Base-by-base conservation (phyloP, 1,139 yeast species). In the Magnusiomyces clavatus region DNA sequence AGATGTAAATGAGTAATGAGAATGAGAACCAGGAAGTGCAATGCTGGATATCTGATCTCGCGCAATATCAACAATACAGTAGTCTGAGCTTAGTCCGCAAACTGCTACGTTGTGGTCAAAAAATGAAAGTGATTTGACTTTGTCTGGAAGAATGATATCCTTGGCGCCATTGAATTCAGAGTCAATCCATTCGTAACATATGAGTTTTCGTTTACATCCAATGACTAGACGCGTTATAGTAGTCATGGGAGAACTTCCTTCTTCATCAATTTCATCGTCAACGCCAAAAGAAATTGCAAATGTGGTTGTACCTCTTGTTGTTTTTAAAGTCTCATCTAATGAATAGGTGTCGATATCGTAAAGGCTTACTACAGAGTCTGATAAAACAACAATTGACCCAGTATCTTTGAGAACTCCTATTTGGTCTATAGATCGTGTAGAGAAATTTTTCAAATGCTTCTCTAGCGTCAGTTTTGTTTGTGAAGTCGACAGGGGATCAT, bases 141-240 rank as follows among this genome's bases (percentile, higher is more conserved):
- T 61, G 50, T 73, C 77, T 12, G 66, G 65, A 17, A 72, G 51
- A 29, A 60, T 58, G 43, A 69, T 64, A 48, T 71, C 75, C 29
- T 60, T 60, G 38, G 57, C 59, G 24, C 61, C 61, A 12, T 54
- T 54, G 41, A 65, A 64, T 51, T 68, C 70, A 12, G 64, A 55
- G 51, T 68, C 69, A 46, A 61, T 56, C 76, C 76, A 73, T 49
- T 68, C 66, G 56, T 69, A 67, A 16, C 71, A 60, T 5, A 66
- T 59, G 31, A 74, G 55, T 44, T 61, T 64, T 43, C 72, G 57
- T 52, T 68, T 57, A 48, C 69, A 63, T 2, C 66, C 69, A 36
- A 71, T 66, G 10, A 68, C 71, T 19, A 74, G 59, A 31, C 67
- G 64, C 14, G 73, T 65, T 3, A 64, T 61, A 43, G 44, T 49